These are phyloP conservation scores for Calcarisporium arbuscula DNA, from an alignment of 2,329 filamentous ascomycete species.

Conservation along the genomic window DNA sequence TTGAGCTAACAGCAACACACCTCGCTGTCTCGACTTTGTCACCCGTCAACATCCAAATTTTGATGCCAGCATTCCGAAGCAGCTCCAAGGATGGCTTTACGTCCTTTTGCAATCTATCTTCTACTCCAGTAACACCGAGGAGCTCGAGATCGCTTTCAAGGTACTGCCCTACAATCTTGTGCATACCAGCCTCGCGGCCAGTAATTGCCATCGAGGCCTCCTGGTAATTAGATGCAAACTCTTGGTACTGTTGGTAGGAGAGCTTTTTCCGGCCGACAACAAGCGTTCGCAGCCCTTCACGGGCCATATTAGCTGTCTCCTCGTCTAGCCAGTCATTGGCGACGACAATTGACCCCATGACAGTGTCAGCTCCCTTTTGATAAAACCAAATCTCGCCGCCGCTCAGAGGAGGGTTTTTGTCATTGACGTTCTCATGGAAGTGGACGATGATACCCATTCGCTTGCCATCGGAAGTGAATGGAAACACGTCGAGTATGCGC, in stretches of 20 bases:
- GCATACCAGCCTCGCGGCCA: constrained; percentile 75
- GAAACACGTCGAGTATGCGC: constrained; percentile 87
- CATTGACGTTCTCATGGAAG: constrained; percentile 56
- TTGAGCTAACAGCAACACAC: constrained; percentile 91
- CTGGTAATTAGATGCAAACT: constrained; percentile 69
- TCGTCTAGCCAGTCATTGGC: constrained; percentile 98
- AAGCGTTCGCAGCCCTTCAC: constrained; percentile 87
- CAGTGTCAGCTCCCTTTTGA: constrained; percentile 95
- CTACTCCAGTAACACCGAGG: constrained; percentile 93
- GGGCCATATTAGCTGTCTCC: constrained; percentile 98
- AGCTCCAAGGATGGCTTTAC: constrained; percentile 95
- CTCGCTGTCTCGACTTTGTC: constrained; percentile 98
- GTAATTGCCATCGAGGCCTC: constrained; percentile 76
- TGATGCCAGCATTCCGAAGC: constrained; percentile 92
- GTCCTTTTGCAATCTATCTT: constrained; percentile 92
- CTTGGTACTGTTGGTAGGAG: constrained; percentile 69
- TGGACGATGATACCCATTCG: constrained; percentile 96
- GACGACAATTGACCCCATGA: constrained; percentile 93
- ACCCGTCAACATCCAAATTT: constrained; percentile 99
- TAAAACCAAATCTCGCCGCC: constrained; percentile 93
- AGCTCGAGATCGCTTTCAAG: constrained; percentile 87
- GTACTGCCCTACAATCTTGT: constrained; percentile 69
- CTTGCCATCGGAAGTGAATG: constrained; percentile 96
- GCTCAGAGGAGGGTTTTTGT: constrained; percentile 42
- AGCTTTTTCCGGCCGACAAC: constrained; percentile 91